Percentiles rank a stretch among this genome's conserved stretches.
Evolutionary conservation across 345 rosid species (phyloP).

Genomic region (Salix arbutifolia): DNA sequence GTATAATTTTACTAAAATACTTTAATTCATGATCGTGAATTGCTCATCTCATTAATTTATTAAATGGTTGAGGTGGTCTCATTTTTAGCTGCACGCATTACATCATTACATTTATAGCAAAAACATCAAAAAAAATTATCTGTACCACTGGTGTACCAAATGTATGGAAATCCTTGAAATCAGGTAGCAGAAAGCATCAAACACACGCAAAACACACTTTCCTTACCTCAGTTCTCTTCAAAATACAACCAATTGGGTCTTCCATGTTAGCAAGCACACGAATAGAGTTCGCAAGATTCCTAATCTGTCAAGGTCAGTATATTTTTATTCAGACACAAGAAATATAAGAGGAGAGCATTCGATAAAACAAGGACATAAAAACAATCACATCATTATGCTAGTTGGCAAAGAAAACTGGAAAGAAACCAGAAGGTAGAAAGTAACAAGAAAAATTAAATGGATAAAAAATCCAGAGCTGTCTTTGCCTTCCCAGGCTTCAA

Average conservation of each 20-base stretch:
- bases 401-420: neutral
- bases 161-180: neutral
- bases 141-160: neutral
- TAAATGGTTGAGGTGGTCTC: neutral
- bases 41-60: neutral
- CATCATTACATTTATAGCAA: neutral
- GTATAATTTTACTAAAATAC: neutral
- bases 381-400: neutral
- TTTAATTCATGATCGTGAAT: neutral
- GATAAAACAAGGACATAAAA: neutral
- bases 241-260: constrained; percentile 79
- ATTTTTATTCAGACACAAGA: constrained; percentile 9
- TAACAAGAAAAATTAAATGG: neutral
- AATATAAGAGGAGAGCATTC: neutral
- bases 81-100: neutral
- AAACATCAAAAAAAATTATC: neutral
- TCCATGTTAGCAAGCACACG: constrained; percentile 92
- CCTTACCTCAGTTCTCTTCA: constrained; percentile 88
- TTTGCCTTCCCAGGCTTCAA: constrained; percentile 87
- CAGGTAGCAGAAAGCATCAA: neutral
- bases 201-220: neutral
- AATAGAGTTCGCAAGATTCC: constrained; percentile 66
- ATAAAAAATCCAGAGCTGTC: constrained; percentile 1
- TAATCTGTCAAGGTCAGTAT: constrained; percentile 46
- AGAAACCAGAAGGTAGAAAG: constrained; percentile 8